Conservation (phyloP, 768 basidiomycete genomes). For the Fomitopsis pulvina region DNA sequence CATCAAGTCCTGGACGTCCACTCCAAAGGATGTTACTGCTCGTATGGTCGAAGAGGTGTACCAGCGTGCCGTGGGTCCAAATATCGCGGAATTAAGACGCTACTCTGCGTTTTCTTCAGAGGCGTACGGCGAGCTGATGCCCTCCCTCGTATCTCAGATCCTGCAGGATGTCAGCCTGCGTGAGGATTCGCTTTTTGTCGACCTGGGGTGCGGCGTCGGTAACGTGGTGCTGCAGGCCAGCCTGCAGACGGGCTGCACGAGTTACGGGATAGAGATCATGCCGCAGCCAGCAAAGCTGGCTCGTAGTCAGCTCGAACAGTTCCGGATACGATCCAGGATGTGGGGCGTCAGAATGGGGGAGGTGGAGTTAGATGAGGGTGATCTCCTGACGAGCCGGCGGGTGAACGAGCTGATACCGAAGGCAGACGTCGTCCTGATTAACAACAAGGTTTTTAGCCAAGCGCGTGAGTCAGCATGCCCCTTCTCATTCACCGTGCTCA, state of each 20-base stretch:
- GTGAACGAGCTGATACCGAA: conserved; percentile 64
- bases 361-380: conserved; percentile 75
- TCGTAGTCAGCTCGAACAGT: conserved; percentile 64
- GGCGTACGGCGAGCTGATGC: conserved; percentile 89
- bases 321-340: conserved; percentile 74
- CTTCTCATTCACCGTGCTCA: conserved; percentile 1
- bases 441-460: conserved; percentile 80
- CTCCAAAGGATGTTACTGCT: conserved; percentile 63
- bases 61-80: conserved; percentile 88
- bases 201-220: conserved; percentile 57
- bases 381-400: conserved; percentile 69
- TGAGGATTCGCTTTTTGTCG: conserved; percentile 42
- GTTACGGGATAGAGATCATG: conserved; percentile 68
- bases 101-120: conserved; percentile 82
- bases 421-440: conserved; percentile 90
- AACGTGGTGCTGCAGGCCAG: conserved; percentile 52
- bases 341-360: conserved; percentile 81
- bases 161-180: conserved; percentile 43
- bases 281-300: conserved; percentile 78
- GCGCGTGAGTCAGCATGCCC: conserved; percentile 46
- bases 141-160: conserved; percentile 55
- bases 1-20: conserved; percentile 42
- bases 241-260: conserved; percentile 43
- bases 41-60: conserved; percentile 88
- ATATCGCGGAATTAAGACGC: conserved; percentile 70